phyloP scores from a whole-genome alignment of 2,329 filamentous ascomycete genomes.

The Ceratocystis smalleyi region DNA sequence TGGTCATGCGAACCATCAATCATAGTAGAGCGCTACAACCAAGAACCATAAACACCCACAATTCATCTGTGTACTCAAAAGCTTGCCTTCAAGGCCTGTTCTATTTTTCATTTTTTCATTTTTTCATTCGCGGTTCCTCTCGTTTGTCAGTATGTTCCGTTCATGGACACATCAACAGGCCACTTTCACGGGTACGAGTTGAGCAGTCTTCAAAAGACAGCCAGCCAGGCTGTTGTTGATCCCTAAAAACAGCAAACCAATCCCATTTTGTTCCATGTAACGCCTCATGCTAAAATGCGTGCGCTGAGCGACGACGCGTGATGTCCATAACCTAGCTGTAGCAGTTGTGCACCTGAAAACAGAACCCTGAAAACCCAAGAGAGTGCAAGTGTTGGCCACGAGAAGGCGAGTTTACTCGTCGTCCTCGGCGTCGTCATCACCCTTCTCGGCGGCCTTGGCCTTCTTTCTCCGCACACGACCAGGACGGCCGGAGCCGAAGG shows the following conservation, averaged over 20 bases:
- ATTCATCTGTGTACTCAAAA: constrained; percentile 1
- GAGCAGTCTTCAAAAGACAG: constrained; percentile 9
- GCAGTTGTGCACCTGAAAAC: constrained; percentile 8
- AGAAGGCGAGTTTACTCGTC: constrained; percentile 47
- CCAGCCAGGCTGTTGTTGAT: constrained; percentile 14
- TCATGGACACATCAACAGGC: constrained; percentile 5
- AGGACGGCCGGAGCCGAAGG: constrained; percentile 91
- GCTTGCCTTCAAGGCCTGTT: constrained; percentile 5
- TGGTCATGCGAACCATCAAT: not conserved
- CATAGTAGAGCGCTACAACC: not conserved
- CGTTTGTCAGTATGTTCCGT: not conserved
- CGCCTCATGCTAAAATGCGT: constrained; percentile 15
- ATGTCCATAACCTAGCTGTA: constrained; percentile 10
- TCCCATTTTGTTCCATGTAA: constrained; percentile 16
- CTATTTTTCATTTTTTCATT: constrained; percentile 9
- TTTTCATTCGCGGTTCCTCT: constrained; percentile 7
- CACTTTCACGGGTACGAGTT: constrained; percentile 9
- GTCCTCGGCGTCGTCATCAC: constrained; percentile 65
- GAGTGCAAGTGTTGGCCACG: constrained; percentile 14
- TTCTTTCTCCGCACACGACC: constrained; percentile 99
- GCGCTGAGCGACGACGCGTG: constrained; percentile 11
- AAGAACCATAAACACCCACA: not conserved
- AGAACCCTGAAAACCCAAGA: constrained; percentile 9
- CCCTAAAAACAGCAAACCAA: constrained; percentile 14
- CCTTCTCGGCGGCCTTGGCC: constrained; percentile 86